These are phyloP conservation scores for Nannizzia gypsea DNA, from an alignment of 2,329 filamentous ascomycete species.

Conservation along the genomic window DNA sequence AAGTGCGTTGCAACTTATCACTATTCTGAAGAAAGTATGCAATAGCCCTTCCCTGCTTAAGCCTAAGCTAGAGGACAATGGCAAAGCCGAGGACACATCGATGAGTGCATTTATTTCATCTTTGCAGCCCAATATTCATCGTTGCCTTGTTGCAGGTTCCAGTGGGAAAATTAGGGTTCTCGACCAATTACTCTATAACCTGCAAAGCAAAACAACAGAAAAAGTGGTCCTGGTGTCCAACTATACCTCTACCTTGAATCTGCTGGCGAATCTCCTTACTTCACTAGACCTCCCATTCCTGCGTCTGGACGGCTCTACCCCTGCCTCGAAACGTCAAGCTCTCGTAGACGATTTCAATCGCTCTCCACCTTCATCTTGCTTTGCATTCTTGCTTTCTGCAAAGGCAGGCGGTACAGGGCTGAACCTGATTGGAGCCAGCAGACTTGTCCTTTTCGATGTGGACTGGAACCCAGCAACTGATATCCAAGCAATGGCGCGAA, in stretches of 20 bases:
- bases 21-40: slow-evolving; percentile 61
- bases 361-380: slow-evolving; percentile 42
- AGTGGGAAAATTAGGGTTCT: slow-evolving; percentile 57
- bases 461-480: slow-evolving; percentile 69
- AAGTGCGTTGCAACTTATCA: slow-evolving; percentile 56
- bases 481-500: slow-evolving; percentile 62
- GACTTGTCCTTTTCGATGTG: slow-evolving; percentile 59
- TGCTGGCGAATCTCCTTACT: slow-evolving; percentile 50
- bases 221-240: slow-evolving; percentile 68
- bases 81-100: slow-evolving; percentile 38
- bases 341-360: slow-evolving; percentile 61
- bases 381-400: slow-evolving; percentile 60
- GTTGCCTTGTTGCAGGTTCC: slow-evolving; percentile 42
- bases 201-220: slow-evolving; percentile 51
- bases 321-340: slow-evolving; percentile 51
- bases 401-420: slow-evolving; percentile 60
- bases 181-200: slow-evolving; percentile 51
- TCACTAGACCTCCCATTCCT: slow-evolving; percentile 51
- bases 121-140: slow-evolving; percentile 45
- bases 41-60: slow-evolving; percentile 56
- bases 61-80: slow-evolving; percentile 39
- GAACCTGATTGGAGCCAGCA: slow-evolving; percentile 58
- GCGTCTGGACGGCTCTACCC: slow-evolving; percentile 58
- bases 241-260: slow-evolving; percentile 59
- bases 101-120: slow-evolving; percentile 39